phyloP scores from a whole-genome alignment of 2,329 filamentous ascomycete genomes.

The Colletotrichum ledebouriae region DNA sequence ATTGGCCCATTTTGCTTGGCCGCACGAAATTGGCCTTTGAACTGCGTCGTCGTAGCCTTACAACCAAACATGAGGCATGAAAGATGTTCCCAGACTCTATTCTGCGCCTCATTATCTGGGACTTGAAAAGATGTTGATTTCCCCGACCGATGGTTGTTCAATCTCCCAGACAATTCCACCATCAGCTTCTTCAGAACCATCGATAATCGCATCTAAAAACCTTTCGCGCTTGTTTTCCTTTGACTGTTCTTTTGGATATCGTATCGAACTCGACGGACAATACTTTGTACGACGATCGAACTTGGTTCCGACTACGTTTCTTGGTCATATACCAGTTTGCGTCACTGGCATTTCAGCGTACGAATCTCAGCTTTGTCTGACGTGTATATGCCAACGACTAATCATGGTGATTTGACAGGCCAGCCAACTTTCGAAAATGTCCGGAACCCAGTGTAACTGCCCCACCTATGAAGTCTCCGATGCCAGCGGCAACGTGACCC shows the following conservation, averaged over 20 bases:
- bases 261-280: too few relatives aligned
- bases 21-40: background rate
- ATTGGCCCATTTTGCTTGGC: conserved; percentile 8
- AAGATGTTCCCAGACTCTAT: conserved; percentile 5
- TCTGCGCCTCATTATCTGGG: background rate
- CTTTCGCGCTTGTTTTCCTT: too few relatives aligned
- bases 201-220: background rate
- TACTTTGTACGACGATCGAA: too few relatives aligned
- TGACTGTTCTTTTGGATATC: too few relatives aligned
- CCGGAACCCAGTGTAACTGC: conserved; percentile 15
- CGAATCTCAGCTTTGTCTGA: background rate
- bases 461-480: conserved; percentile 1
- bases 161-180: background rate
- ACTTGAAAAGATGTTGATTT: too few relatives aligned
- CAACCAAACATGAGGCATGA: background rate
- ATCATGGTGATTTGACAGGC: too few relatives aligned
- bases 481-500: conserved; percentile 2
- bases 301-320: too few relatives aligned
- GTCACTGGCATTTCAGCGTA: background rate
- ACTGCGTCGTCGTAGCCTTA: conserved; percentile 13
- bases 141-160: too few relatives aligned
- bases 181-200: conserved; percentile 12
- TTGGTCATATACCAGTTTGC: too few relatives aligned
- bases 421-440: background rate
- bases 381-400: too few relatives aligned